Conservation (phyloP, 768 basidiomycete species). For the Boletales sp. region DNA sequence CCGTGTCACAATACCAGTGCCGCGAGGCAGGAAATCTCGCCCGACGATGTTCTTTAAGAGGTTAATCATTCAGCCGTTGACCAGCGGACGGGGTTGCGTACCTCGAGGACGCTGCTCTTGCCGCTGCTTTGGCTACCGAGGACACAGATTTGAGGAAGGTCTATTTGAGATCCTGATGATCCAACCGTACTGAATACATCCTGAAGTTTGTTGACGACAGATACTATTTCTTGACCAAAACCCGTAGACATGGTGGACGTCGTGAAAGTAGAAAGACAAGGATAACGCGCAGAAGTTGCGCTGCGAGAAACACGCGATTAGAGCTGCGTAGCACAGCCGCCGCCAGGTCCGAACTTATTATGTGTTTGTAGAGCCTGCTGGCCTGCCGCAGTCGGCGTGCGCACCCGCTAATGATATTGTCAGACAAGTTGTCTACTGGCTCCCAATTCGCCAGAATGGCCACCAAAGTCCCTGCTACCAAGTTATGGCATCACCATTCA, state of each 20-base stretch:
- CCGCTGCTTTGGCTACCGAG: constrained; percentile 90
- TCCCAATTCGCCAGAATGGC: background rate
- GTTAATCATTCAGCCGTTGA: constrained; percentile 3
- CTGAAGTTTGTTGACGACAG: constrained; percentile 83
- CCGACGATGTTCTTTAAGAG: constrained; percentile 86
- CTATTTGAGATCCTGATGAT: constrained; percentile 72
- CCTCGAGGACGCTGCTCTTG: constrained; percentile 91
- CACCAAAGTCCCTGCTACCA: background rate
- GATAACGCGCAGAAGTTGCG: constrained; percentile 1
- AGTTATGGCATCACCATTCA: too few relatives aligned
- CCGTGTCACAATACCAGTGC: constrained; percentile 97
- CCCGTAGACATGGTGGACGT: constrained; percentile 45
- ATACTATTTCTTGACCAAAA: constrained; percentile 79
- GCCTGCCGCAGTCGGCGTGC: background rate
- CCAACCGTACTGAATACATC: constrained; percentile 88
- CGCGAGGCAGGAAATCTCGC: constrained; percentile 97
- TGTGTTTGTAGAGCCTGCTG: background rate
- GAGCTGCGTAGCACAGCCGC: constrained; percentile 26
- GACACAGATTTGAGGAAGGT: constrained; percentile 90
- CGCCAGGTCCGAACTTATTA: background rate
- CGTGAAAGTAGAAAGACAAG: constrained; percentile 15
- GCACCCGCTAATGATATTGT: background rate
- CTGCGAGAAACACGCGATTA: constrained; percentile 21
- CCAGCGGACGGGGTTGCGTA: constrained; percentile 29
- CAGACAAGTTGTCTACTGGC: background rate